A percentile compares a stretch with the other conserved stretches of the same genome.
phyloP scores from a whole-genome alignment of 208 protist species.

The Leishmania aethiopica region DNA sequence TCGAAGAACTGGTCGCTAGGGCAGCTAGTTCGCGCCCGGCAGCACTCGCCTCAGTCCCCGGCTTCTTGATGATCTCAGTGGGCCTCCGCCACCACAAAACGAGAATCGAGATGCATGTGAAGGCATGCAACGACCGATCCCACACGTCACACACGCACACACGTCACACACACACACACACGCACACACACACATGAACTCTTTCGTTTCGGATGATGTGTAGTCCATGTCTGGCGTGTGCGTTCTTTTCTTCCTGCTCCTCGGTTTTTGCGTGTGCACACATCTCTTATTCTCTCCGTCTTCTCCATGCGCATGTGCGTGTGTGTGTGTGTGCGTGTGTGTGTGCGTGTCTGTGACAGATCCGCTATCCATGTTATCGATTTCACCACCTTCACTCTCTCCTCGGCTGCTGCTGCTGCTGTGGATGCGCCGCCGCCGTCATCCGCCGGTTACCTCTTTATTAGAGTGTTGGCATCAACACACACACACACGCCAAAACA shows the following conservation, averaged over 20 bases:
- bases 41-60: background rate
- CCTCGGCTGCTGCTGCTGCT: background rate
- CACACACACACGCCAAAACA: background rate
- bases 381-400: background rate
- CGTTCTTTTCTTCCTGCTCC: no score
- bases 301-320: background rate
- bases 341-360: background rate
- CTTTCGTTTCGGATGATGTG: no score
- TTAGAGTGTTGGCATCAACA: background rate
- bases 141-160: background rate
- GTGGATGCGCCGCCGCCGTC: background rate
- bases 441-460: background rate
- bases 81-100: background rate
- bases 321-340: background rate
- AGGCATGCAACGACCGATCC: background rate
- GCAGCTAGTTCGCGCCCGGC: background rate
- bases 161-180: background rate
- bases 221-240: no score
- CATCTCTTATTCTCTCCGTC: no score
- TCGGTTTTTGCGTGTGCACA: no score
- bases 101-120: background rate
- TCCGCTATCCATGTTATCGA: background rate
- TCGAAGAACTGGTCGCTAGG: background rate
- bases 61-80: background rate
- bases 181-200: background rate